These are phyloP conservation scores for Smallanthus sonchifolius DNA, from an alignment of 129 eudicot genomes.

Conservation along the genomic window DNA sequence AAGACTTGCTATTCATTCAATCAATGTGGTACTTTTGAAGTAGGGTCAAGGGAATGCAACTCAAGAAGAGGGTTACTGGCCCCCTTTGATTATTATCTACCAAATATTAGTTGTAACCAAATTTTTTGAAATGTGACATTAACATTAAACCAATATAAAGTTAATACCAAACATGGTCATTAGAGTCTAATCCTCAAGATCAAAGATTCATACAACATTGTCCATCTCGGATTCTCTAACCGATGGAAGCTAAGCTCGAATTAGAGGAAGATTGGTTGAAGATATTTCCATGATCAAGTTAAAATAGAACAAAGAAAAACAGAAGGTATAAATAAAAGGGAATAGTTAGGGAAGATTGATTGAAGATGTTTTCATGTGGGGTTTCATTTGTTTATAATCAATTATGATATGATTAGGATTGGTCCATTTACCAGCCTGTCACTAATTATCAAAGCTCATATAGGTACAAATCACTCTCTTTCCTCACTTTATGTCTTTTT, in stretches of 20 bases:
- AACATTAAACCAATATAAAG: constrained; percentile 24
- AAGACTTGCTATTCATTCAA: constrained; percentile 2
- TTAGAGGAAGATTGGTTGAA: constrained; percentile 17
- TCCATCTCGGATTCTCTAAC: not conserved
- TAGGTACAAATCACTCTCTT: constrained; percentile 41
- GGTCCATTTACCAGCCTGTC: constrained; percentile 48
- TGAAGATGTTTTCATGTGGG: constrained; percentile 43
- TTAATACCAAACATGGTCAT: constrained; percentile 16
- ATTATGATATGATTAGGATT: constrained; percentile 37
- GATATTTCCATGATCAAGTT: constrained; percentile 20
- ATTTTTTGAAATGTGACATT: constrained; percentile 19
- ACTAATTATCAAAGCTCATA: constrained; percentile 30
- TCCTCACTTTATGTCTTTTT: constrained; percentile 37
- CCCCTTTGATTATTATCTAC: constrained; percentile 19
- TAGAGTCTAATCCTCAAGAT: constrained; percentile 2
- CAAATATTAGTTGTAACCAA: constrained; percentile 28
- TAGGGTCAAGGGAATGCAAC: constrained; percentile 21
- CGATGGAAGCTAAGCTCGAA: not conserved
- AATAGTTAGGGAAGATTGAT: constrained; percentile 33
- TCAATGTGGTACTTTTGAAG: constrained; percentile 25
- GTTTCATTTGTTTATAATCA: constrained; percentile 36
- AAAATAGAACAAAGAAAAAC: constrained; percentile 20
- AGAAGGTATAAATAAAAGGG: constrained; percentile 21
- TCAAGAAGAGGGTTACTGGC: constrained; percentile 14
- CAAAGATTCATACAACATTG: constrained; percentile 4